Conservation (phyloP, 805 yeast species). For the Saturnispora galanensis region DNA sequence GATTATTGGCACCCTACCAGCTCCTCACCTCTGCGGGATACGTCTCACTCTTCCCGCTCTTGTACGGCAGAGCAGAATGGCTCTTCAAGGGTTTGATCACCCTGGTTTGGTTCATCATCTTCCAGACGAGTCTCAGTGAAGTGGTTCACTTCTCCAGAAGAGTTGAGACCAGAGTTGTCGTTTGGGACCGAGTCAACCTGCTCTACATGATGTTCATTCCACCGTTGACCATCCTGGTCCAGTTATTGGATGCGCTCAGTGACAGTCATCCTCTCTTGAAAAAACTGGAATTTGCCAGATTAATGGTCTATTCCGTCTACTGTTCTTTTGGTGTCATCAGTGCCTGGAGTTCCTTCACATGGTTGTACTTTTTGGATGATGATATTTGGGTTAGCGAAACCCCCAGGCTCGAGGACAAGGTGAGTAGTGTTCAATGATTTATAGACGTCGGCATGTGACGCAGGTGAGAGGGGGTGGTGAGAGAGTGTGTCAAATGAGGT, state of each 20-base stretch:
- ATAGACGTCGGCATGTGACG: neutral
- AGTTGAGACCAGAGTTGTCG: conserved; percentile 39
- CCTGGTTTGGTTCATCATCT: conserved; percentile 75
- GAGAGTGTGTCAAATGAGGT: neutral
- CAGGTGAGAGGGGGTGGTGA: neutral
- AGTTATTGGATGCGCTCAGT: conserved; percentile 46
- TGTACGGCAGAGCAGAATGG: conserved; percentile 74
- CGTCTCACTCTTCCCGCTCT: conserved; percentile 78
- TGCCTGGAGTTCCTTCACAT: conserved; percentile 81
- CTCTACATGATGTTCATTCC: conserved; percentile 58
- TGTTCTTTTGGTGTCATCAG: conserved; percentile 77
- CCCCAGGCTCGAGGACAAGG: too few relatives aligned
- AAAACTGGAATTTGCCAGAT: conserved; percentile 59
- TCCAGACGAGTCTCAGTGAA: conserved; percentile 60
- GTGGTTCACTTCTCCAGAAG: conserved; percentile 41
- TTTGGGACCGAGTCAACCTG: conserved; percentile 60
- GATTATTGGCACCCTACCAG: conserved; percentile 62
- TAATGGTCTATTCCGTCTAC: conserved; percentile 79
- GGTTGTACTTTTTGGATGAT: conserved; percentile 83
- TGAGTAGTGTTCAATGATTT: too few relatives aligned
- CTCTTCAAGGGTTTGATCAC: conserved; percentile 69
- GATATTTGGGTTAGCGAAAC: conserved; percentile 39
- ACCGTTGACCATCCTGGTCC: conserved; percentile 44
- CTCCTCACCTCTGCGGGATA: conserved; percentile 72
- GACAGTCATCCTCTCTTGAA: conserved; percentile 42